Percentiles rank a stretch among this genome's conserved stretches.
Evolutionary conservation across 345 rosid genomes (phyloP).

Genomic region (Physaria fendleri): DNA sequence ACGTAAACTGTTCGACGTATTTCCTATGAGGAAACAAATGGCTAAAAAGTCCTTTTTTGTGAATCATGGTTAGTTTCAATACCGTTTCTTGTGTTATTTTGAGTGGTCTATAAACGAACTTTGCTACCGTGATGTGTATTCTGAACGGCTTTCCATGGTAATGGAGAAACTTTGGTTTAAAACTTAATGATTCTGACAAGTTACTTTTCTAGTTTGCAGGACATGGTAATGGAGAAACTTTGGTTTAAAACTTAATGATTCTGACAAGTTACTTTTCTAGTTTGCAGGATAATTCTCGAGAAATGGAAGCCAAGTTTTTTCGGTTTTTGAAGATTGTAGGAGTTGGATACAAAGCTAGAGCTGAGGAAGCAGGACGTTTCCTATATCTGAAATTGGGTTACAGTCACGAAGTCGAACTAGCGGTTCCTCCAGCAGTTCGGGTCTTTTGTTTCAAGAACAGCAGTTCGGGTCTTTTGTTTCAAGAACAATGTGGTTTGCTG

Average conservation of each 20-base stretch:
- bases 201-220: neutral
- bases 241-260: neutral
- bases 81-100: neutral
- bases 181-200: neutral
- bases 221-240: neutral
- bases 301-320: conserved; percentile 67
- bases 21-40: neutral
- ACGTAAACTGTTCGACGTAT: conserved; percentile 24
- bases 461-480: conserved; percentile 78
- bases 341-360: conserved; percentile 83
- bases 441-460: conserved; percentile 86
- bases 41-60: neutral
- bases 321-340: conserved; percentile 69
- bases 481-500: conserved; percentile 85
- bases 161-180: neutral
- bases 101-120: neutral
- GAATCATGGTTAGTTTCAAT: neutral
- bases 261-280: neutral
- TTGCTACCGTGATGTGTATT: neutral
- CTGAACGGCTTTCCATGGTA: neutral
- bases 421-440: conserved; percentile 69
- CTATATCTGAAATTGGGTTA: conserved; percentile 65
- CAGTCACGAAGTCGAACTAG: conserved; percentile 80
- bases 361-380: conserved; percentile 57
- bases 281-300: neutral